These are phyloP conservation scores for Strobilomyces confusus DNA, from an alignment of 768 basidiomycete species.

Conservation along the genomic window DNA sequence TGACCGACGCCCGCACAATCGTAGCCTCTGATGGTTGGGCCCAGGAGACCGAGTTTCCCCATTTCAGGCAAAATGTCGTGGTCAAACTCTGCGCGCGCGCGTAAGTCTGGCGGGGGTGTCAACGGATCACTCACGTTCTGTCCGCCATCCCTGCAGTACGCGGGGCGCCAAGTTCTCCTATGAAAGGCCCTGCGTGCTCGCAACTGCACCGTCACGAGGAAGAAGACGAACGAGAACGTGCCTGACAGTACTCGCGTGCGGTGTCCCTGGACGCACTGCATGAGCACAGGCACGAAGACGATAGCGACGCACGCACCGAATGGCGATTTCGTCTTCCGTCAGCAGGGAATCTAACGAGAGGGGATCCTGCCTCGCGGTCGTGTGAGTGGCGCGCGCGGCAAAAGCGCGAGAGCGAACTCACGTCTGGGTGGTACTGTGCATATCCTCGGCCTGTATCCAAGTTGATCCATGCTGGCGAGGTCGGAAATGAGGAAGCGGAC, in stretches of 20 bases:
- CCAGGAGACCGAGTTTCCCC: conserved; percentile 87
- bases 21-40: conserved; percentile 90
- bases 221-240: conserved; percentile 24
- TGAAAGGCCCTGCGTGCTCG: neutral
- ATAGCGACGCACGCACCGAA: conserved; percentile 52
- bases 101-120: neutral
- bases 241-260: conserved; percentile 78
- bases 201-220: neutral
- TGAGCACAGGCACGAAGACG: neutral
- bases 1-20: conserved; percentile 90
- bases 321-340: conserved; percentile 86
- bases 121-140: conserved; percentile 56
- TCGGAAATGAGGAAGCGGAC: neutral
- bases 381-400: conserved; percentile 1
- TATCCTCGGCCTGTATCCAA: conserved; percentile 15
- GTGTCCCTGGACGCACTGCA: conserved; percentile 55
- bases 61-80: conserved; percentile 77
- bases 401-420: conserved; percentile 5
- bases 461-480: neutral
- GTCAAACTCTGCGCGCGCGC: conserved; percentile 59
- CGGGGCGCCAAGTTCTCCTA: conserved; percentile 85
- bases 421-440: conserved; percentile 20
- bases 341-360: conserved; percentile 73
- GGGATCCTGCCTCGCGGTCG: conserved; percentile 62
- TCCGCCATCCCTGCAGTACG: conserved; percentile 84